These are phyloP conservation scores for Coelastrella sp. DNA, from an alignment of 139 green algal genomes.

Conservation along the genomic window DNA sequence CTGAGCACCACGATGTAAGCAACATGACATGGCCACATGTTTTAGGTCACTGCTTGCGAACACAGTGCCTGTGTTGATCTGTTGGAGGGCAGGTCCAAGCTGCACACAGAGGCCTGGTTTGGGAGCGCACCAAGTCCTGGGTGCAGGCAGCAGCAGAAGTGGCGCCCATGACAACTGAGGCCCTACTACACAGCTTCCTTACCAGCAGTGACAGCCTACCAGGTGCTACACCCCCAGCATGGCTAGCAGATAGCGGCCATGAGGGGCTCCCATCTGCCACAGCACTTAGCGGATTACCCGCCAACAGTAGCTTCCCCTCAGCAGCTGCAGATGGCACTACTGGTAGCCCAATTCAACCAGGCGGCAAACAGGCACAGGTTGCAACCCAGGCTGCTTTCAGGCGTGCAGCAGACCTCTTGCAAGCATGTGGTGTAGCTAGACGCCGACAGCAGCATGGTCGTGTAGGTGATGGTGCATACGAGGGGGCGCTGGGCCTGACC, in stretches of 20 bases:
- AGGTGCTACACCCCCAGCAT: conserved; percentile 13
- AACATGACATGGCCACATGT: neutral
- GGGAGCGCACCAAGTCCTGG: conserved; percentile 33
- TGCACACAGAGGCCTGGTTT: neutral
- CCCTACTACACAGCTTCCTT: conserved; percentile 47
- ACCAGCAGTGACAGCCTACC: conserved; percentile 38
- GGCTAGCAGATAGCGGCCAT: neutral
- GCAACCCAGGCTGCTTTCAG: conserved; percentile 40
- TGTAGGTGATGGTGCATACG: conserved; percentile 6
- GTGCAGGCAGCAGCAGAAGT: conserved; percentile 33
- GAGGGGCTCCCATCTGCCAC: neutral
- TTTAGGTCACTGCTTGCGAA: neutral
- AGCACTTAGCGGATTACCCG: neutral
- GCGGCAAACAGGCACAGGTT: neutral
- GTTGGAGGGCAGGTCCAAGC: conserved; percentile 9
- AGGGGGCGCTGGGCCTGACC: conserved; percentile 21
- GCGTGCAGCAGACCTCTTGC: conserved; percentile 43
- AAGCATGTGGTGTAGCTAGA: conserved; percentile 26
- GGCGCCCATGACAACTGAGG: conserved; percentile 36
- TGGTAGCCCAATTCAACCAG: neutral
- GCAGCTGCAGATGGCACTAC: neutral
- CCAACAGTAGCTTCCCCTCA: neutral
- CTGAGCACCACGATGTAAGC: too few species aligned
- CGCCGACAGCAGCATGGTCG: neutral
- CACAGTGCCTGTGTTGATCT: neutral